phyloP scores from a whole-genome alignment of 495 filamentous ascomycete genomes.

The Filosporella fistucella region DNA sequence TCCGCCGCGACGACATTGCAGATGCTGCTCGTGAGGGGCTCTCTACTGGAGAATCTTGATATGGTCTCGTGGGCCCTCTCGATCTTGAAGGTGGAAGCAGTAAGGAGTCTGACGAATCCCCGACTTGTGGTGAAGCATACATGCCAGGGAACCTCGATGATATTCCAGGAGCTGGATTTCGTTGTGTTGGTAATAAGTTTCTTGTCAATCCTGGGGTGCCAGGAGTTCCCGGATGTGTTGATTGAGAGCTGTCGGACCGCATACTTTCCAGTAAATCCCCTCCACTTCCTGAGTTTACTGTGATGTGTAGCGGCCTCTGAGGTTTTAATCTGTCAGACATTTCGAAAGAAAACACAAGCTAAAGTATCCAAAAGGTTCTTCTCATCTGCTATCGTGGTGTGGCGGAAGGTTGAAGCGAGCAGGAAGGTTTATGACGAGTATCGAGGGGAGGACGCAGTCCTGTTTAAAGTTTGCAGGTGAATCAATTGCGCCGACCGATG shows the following conservation, averaged over 20 bases:
- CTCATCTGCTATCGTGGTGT: conserved; percentile 14
- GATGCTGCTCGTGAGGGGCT: conserved; percentile 18
- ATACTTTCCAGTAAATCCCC: conserved; percentile 19
- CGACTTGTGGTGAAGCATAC: conserved; percentile 8
- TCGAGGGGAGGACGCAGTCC: too few species aligned
- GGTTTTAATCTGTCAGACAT: conserved; percentile 14
- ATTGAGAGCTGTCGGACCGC: conserved; percentile 8
- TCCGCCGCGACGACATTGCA: conserved; percentile 50
- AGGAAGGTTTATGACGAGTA: too few species aligned
- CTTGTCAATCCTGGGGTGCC: conserved; percentile 17
- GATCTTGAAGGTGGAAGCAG: conserved; percentile 22
- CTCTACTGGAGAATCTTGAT: conserved; percentile 18
- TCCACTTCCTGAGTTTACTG: conserved; percentile 25
- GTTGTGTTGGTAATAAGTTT: conserved; percentile 18
- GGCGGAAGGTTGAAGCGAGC: too few species aligned
- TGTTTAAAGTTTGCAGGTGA: too few species aligned
- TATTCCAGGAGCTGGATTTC: too few species aligned
- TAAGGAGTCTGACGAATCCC: conserved; percentile 21
- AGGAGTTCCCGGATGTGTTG: conserved; percentile 13
- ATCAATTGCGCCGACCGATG: too few species aligned
- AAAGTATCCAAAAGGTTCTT: conserved; percentile 2
- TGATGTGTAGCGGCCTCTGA: conserved; percentile 22
- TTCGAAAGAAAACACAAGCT: conserved; percentile 1
- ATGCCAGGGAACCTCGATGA: too few species aligned
- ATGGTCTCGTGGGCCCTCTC: conserved; percentile 10